Evolutionary conservation across 1,139 yeast species (phyloP).

Genomic region (Lodderomyces oxycetoniae): DNA sequence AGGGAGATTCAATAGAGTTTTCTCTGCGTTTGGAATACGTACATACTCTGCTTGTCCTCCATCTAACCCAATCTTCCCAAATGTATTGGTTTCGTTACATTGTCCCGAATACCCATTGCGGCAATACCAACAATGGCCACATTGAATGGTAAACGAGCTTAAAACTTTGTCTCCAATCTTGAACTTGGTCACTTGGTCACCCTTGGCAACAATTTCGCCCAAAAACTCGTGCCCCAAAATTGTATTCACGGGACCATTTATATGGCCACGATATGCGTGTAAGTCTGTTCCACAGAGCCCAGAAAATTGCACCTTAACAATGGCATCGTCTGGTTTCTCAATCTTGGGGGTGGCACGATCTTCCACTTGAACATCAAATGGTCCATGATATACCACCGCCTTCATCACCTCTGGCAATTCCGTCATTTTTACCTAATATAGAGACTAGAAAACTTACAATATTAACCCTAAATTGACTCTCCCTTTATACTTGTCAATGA

Average conservation of each 20-base stretch:
- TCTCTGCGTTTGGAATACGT: slow-evolving; percentile 52
- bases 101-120: slow-evolving; percentile 48
- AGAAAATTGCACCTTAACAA: slow-evolving; percentile 48
- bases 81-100: slow-evolving; percentile 48
- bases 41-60: slow-evolving; percentile 63
- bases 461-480: too few species aligned
- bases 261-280: slow-evolving; percentile 57
- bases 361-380: slow-evolving; percentile 40
- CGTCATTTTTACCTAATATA: slow-evolving; percentile 3
- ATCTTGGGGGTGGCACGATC: slow-evolving; percentile 43
- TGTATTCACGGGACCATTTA: slow-evolving; percentile 34
- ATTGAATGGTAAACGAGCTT: slow-evolving; percentile 51
- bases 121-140: slow-evolving; percentile 56
- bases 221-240: slow-evolving; percentile 50
- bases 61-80: slow-evolving; percentile 50
- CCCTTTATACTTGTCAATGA: too few species aligned
- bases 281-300: slow-evolving; percentile 63
- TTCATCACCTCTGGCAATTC: slow-evolving; percentile 35
- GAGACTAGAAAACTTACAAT: too few species aligned
- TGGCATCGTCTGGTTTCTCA: slow-evolving; percentile 40
- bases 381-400: slow-evolving; percentile 54
- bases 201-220: slow-evolving; percentile 39
- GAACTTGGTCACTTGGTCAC: slow-evolving; percentile 31
- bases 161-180: slow-evolving; percentile 43
- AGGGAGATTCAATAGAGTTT: slow-evolving; percentile 45